phyloP scores from a whole-genome alignment of 2,329 filamentous ascomycete genomes.

The Aspergillus transmontanensis region DNA sequence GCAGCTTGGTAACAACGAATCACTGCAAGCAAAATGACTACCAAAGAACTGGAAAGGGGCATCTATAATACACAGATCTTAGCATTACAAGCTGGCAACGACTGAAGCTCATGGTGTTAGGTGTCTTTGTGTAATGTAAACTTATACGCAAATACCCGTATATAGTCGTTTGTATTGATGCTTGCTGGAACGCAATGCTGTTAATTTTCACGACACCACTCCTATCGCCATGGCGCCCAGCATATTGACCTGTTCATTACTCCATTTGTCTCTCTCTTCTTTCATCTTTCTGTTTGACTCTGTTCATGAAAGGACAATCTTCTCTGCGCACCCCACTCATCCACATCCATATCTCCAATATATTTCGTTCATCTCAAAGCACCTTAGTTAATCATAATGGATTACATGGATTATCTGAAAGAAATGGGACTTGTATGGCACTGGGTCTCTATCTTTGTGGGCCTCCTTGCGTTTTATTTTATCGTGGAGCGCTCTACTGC shows the following conservation, averaged over 20 bases:
- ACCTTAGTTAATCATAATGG: background rate
- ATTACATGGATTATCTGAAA: background rate
- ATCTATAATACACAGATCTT: background rate
- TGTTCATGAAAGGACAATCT: background rate
- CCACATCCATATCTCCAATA: background rate
- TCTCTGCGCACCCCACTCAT: background rate
- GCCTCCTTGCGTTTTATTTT: constrained; percentile 1
- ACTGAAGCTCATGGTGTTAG: background rate
- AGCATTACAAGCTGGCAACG: background rate
- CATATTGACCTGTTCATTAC: background rate
- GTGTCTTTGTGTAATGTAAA: background rate
- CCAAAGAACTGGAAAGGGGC: background rate
- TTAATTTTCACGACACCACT: background rate
- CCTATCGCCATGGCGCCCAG: background rate
- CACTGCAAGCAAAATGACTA: background rate
- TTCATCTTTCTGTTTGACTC: background rate
- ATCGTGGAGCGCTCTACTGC: background rate
- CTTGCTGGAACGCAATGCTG: background rate
- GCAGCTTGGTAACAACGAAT: background rate
- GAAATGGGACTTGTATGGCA: background rate
- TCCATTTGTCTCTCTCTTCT: background rate
- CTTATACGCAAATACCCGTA: background rate
- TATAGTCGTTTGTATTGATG: background rate
- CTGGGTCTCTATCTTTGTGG: background rate
- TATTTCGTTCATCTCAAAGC: background rate